Evolutionary conservation across 805 yeast species (phyloP).

Genomic region (Candida cerambycidarum): DNA sequence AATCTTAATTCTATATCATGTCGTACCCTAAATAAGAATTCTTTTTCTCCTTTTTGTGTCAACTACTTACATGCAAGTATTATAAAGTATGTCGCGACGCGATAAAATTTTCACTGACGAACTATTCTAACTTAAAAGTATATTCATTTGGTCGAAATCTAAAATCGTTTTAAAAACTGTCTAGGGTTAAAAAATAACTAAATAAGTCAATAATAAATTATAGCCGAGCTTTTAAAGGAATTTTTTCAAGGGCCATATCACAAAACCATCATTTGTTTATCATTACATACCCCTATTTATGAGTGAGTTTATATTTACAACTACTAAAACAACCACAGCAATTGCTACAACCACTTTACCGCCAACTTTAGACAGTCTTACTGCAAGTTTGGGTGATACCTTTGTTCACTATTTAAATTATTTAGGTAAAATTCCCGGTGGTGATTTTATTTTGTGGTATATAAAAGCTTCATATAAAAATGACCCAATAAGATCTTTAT

Average conservation of each 20-base stretch:
- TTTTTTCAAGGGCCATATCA: too few relatives aligned
- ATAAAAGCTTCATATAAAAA: constrained; percentile 84
- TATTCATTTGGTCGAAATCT: background rate
- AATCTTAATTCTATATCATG: too few relatives aligned
- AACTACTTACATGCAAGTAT: background rate
- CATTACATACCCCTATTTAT: constrained; percentile 7
- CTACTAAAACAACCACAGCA: constrained; percentile 28
- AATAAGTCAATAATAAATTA: background rate
- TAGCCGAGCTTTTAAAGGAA: too few relatives aligned
- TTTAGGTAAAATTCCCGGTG: constrained; percentile 52
- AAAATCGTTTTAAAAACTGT: background rate
- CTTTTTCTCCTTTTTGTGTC: background rate
- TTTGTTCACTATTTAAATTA: constrained; percentile 36
- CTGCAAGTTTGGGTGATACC: constrained; percentile 31
- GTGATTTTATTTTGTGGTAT: constrained; percentile 61
- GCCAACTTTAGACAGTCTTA: constrained; percentile 38
- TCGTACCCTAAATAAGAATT: too few relatives aligned
- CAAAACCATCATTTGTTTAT: background rate
- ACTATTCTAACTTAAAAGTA: background rate
- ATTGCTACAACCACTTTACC: constrained; percentile 30
- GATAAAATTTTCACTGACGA: background rate
- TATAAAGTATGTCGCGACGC: background rate
- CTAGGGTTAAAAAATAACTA: background rate
- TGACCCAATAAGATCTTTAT: constrained; percentile 86
- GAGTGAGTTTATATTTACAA: constrained; percentile 17